Evolutionary conservation across 176 grass and related monocot genomes (phyloP).

Genomic region (Cenchrus americanus): DNA sequence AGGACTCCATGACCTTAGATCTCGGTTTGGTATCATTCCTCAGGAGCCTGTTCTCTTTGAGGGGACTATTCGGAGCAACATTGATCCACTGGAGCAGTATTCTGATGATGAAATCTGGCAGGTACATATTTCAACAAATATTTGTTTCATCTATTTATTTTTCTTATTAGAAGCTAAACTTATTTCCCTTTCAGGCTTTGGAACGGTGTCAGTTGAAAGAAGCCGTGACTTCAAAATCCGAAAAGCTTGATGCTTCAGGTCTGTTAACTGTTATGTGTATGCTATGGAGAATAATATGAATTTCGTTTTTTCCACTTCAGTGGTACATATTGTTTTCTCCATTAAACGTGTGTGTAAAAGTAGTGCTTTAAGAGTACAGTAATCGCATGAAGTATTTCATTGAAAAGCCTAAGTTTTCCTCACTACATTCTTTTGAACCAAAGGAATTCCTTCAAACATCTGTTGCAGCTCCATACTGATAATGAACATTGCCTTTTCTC

Average conservation of each 20-base stretch:
- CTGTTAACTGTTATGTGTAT: constrained; percentile 33
- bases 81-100: constrained; percentile 87
- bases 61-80: constrained; percentile 89
- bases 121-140: constrained; percentile 54
- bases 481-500: background rate
- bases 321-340: background rate
- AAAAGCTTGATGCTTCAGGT: constrained; percentile 96
- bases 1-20: constrained; percentile 97
- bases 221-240: constrained; percentile 73
- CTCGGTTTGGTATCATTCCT: constrained; percentile 93
- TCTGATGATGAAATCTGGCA: constrained; percentile 98
- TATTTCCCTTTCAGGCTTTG: constrained; percentile 65
- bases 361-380: too few species aligned
- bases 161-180: constrained; percentile 22
- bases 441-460: background rate
- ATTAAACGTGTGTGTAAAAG: background rate
- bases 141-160: background rate
- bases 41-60: constrained; percentile 97
- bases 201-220: constrained; percentile 95
- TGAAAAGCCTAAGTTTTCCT: background rate
- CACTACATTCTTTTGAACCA: background rate
- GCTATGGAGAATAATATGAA: background rate
- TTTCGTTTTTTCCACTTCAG: background rate
- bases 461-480: background rate
- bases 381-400: background rate